Percentiles rank a stretch among this genome's conserved stretches.
phyloP scores from a whole-genome alignment of 179 eudicot genomes.

The Corrigiola litoralis region DNA sequence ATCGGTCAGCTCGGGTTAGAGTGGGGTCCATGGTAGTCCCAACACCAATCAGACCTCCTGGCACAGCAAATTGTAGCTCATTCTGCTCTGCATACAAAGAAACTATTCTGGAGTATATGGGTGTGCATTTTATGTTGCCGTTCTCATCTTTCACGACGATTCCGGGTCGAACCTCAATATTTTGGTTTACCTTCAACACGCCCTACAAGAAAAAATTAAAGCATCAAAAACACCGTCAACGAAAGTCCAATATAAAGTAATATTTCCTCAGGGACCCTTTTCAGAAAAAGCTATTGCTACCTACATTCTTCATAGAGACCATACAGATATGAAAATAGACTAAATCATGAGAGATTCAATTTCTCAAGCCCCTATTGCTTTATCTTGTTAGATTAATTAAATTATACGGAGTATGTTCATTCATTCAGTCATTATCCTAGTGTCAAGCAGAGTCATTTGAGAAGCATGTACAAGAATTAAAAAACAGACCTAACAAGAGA shows the following conservation, averaged over 20 bases:
- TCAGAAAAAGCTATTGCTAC: not conserved
- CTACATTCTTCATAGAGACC: not conserved
- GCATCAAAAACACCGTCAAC: not conserved
- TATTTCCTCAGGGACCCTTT: not conserved
- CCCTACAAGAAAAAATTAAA: slow-evolving; percentile 45
- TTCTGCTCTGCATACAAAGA: slow-evolving; percentile 90
- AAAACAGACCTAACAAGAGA: too few species aligned
- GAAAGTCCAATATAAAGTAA: not conserved
- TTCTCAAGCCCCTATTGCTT: too few species aligned
- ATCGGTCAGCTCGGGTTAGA: slow-evolving; percentile 87
- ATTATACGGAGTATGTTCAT: too few species aligned
- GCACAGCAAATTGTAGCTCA: slow-evolving; percentile 91
- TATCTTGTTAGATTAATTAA: too few species aligned
- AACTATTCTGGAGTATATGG: slow-evolving; percentile 88
- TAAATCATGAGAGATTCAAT: too few species aligned
- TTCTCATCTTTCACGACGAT: slow-evolving; percentile 83
- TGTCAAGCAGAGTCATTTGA: too few species aligned
- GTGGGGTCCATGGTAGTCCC: slow-evolving; percentile 99
- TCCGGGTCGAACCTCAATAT: slow-evolving; percentile 88
- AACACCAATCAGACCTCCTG: slow-evolving; percentile 96
- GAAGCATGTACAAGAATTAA: too few species aligned
- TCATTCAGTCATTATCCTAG: too few species aligned
- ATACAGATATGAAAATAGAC: not conserved
- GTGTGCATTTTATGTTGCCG: slow-evolving; percentile 87
- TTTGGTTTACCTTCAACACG: slow-evolving; percentile 76